phyloP scores from a whole-genome alignment of 345 rosid species.

The Brassica rapa region DNA sequence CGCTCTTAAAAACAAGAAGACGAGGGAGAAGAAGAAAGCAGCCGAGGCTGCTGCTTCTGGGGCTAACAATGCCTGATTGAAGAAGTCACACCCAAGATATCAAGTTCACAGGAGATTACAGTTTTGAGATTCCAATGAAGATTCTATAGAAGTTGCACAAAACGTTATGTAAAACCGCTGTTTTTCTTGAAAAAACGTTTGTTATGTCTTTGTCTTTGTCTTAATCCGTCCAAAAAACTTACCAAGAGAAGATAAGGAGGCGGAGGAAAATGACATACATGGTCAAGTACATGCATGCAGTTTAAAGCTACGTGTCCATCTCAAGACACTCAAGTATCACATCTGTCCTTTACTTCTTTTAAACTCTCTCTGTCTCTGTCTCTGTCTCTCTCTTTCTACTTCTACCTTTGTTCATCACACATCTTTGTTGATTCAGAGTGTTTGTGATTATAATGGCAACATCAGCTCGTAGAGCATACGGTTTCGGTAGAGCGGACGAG shows the following conservation, averaged over 20 bases:
- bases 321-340: constrained; percentile 29
- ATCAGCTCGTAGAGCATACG: constrained; percentile 42
- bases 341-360: constrained; percentile 33
- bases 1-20: constrained; percentile 76
- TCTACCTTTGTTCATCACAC: constrained; percentile 17
- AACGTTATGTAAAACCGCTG: constrained; percentile 9
- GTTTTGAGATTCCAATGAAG: constrained; percentile 24
- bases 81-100: background rate
- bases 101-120: constrained; percentile 9
- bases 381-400: constrained; percentile 6
- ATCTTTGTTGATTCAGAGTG: background rate
- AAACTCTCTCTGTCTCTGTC: constrained; percentile 17
- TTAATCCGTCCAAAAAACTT: background rate
- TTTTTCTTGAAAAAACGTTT: background rate
- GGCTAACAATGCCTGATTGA: constrained; percentile 29
- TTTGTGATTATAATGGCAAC: constrained; percentile 35
- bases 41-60: constrained; percentile 46
- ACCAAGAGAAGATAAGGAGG: constrained; percentile 8
- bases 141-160: constrained; percentile 5
- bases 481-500: constrained; percentile 45
- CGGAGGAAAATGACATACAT: background rate
- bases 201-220: background rate
- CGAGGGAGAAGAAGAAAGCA: constrained; percentile 61
- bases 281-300: constrained; percentile 39
- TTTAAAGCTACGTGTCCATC: constrained; percentile 36